Conservation (phyloP, 1,139 yeast genomes). For the Casaregolazyma suthepensis region DNA sequence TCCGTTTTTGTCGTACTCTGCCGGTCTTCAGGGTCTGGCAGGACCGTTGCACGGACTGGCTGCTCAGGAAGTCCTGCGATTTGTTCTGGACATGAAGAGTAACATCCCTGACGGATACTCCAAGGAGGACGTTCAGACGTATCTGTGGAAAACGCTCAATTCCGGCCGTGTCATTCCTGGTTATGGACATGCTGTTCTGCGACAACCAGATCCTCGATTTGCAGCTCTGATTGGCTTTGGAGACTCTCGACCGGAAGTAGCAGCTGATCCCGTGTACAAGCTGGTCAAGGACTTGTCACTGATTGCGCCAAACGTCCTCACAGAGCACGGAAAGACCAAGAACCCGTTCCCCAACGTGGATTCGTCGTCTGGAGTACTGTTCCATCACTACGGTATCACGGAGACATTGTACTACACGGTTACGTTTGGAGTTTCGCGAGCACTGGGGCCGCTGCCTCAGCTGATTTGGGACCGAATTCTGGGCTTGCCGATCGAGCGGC, state of each 20-base stretch:
- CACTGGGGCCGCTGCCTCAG: constrained; percentile 96
- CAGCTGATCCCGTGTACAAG: constrained; percentile 51
- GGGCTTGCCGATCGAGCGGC: constrained; percentile 96
- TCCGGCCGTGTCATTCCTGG: constrained; percentile 97
- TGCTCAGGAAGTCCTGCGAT: constrained; percentile 94
- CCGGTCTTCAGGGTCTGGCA: constrained; percentile 95
- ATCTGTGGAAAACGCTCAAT: constrained; percentile 87
- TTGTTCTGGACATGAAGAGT: constrained; percentile 77
- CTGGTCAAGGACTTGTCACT: constrained; percentile 64
- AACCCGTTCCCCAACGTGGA: constrained; percentile 99
- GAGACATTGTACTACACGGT: constrained; percentile 97
- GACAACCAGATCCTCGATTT: constrained; percentile 97
- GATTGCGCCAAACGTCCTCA: constrained; percentile 91
- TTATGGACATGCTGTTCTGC: constrained; percentile 93
- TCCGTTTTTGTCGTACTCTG: constrained; percentile 87
- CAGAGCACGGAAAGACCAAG: constrained; percentile 97
- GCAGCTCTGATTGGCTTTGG: constrained; percentile 97
- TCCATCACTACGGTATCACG: constrained; percentile 94
- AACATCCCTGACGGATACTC: constrained; percentile 69
- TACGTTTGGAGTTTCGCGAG: constrained; percentile 96
- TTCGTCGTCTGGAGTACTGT: constrained; percentile 93
- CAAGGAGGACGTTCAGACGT: constrained; percentile 64
- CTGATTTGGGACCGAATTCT: constrained; percentile 93
- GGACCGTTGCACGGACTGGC: constrained; percentile 99
- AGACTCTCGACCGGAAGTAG: constrained; percentile 31